Evolutionary conservation across 163 green algal species (phyloP).

Genomic region (Dunaliella salina): DNA sequence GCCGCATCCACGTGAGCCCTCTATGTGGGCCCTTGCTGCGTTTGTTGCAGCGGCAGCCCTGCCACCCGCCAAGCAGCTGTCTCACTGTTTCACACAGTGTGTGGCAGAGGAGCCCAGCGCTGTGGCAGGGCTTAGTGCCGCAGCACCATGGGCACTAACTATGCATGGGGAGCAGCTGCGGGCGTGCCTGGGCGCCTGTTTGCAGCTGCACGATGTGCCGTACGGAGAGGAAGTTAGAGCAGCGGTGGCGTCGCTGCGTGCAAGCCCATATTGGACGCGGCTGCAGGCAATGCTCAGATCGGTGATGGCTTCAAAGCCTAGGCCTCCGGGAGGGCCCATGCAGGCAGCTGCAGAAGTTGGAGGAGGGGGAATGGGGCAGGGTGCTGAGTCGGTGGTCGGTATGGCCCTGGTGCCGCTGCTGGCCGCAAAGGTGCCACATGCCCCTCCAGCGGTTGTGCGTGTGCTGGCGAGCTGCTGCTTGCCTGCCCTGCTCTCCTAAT

Average conservation of each 20-base stretch:
- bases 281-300: background rate
- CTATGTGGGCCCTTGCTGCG: background rate
- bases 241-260: background rate
- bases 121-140: no score
- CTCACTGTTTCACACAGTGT: no score
- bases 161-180: background rate
- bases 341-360: background rate
- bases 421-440: background rate
- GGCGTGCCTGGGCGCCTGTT: background rate
- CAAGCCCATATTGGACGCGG: background rate
- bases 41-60: background rate
- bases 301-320: background rate
- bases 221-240: background rate
- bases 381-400: background rate
- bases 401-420: background rate
- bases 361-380: background rate
- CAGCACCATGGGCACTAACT: background rate
- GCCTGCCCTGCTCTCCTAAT: background rate
- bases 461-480: background rate
- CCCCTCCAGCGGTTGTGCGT: background rate
- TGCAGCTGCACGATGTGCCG: background rate
- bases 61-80: background rate
- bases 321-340: background rate
- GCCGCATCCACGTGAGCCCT: no score
- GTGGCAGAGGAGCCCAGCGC: no score